Conservation (phyloP, 805 yeast species). For the Candida sonorensis region DNA sequence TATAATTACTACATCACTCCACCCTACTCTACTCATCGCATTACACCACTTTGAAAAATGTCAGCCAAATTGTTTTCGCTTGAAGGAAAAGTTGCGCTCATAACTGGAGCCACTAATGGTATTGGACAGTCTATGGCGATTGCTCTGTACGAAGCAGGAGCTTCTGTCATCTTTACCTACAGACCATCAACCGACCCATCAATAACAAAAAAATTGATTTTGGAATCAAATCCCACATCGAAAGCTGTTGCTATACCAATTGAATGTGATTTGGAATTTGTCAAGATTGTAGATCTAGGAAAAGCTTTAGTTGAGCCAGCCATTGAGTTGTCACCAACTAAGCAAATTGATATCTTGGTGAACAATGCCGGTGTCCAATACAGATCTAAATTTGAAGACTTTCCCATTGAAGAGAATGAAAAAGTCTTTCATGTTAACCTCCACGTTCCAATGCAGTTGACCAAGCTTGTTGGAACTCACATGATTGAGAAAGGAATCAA, state of each 20-base stretch:
- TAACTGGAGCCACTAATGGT: slow-evolving; percentile 51
- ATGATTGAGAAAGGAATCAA: slow-evolving; percentile 25
- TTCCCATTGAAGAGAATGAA: slow-evolving; percentile 32
- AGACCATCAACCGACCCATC: slow-evolving; percentile 26
- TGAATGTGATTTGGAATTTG: slow-evolving; percentile 21
- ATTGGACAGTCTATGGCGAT: slow-evolving; percentile 47
- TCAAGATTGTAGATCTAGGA: slow-evolving; percentile 24
- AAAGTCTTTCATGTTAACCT: slow-evolving; percentile 35
- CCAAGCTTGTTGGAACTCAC: slow-evolving; percentile 31
- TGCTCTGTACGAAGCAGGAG: slow-evolving; percentile 45
- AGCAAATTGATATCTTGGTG: slow-evolving; percentile 26
- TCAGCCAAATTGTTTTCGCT: slow-evolving; percentile 26
- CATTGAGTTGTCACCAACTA: slow-evolving; percentile 22
- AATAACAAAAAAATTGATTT: slow-evolving; percentile 22
- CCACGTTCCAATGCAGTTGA: slow-evolving; percentile 30
- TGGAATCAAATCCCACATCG: slow-evolving; percentile 21
- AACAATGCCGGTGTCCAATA: slow-evolving; percentile 31
- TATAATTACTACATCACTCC: too few relatives aligned
- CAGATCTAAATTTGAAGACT: slow-evolving; percentile 27
- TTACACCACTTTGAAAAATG: too few relatives aligned
- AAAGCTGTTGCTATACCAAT: slow-evolving; percentile 19
- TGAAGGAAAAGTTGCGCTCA: slow-evolving; percentile 33
- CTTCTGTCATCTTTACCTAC: slow-evolving; percentile 32
- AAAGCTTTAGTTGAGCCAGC: slow-evolving; percentile 26
- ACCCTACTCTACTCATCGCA: too few relatives aligned